Evolutionary conservation across 2,329 filamentous ascomycete genomes (phyloP), one percentile per base, ranked within the genome.

Genomic region (Apiospora pterosperma): DNA sequence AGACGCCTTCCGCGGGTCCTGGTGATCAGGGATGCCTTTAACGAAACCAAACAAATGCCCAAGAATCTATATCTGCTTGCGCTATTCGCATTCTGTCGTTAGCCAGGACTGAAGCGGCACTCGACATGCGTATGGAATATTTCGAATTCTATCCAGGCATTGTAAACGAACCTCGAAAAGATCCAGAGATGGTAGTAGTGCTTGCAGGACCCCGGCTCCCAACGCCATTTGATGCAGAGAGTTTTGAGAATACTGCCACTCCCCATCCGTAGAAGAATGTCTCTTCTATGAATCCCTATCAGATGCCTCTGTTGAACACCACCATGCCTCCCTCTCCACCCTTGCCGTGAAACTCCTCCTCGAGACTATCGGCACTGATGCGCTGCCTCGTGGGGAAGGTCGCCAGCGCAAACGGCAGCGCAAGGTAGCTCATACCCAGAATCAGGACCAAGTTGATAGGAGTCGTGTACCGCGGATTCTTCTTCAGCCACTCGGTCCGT

Each of bases 301-400:
- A 16, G 25, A 99, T 95, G 14, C 96, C 96, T 73, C 96, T 88
- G 78, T 99, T 98, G 79, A 99, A 98, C 76, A 96, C 92, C n/a
- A 99, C 92, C 81, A 93, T 83, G 0, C 92, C 94, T 63, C 86
- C 86, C 68, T 90, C 86, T 0, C 94, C 95, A 36, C 93, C 94
- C 64, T 86, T 87, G 7, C 88, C 90, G 79, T 90, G 90, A 76
- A 99, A 98, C 78, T 97, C 92, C 68, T 90, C 83, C 83, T 98
- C 96, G 64, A 99, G 80, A 61, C 82, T 88, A 36, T 87, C 85
- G 1, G 91, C 93, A 68, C 84, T 86, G 48, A 98, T 91, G 68
- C 87, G 87, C 82, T 99, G 92, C 68, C 93, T 85, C 80, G 97
- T 94, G 4, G 96, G 96, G 80, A 99, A 99, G 2, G 92, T 93